Percentiles rank a stretch among this genome's conserved stretches.
Evolutionary conservation across 2,329 filamentous ascomycete genomes (phyloP).

Genomic region (Clonostachys rhizophaga): DNA sequence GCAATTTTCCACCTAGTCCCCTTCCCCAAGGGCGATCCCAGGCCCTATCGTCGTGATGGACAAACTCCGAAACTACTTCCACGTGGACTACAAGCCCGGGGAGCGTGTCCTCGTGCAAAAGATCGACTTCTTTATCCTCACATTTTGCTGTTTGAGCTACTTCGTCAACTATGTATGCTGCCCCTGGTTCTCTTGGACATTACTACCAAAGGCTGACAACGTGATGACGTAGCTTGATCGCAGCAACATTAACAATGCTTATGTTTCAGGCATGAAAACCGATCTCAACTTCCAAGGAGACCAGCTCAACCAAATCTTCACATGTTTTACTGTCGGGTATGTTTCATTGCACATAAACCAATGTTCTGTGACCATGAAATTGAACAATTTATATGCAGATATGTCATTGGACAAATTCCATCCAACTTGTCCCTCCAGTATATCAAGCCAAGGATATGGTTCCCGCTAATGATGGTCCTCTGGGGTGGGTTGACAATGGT

Average conservation of each 20-base stretch:
- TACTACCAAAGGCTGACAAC: background rate
- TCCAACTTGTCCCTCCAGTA: conserved; percentile 60
- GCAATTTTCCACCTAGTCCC: too few species aligned
- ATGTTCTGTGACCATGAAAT: background rate
- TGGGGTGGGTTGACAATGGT: conserved; percentile 51
- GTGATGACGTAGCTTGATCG: background rate
- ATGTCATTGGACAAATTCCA: conserved; percentile 54
- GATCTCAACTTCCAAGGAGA: conserved; percentile 40
- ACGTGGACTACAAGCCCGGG: conserved; percentile 23
- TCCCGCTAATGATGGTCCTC: conserved; percentile 57
- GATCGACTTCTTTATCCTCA: conserved; percentile 61
- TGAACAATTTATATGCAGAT: conserved; percentile 11
- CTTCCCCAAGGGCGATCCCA: too few species aligned
- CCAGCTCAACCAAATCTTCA: conserved; percentile 45
- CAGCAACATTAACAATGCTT: conserved; percentile 10
- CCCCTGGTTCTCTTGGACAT: conserved; percentile 1
- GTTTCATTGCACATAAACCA: conserved; percentile 25
- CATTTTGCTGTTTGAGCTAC: conserved; percentile 57
- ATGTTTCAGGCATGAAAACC: conserved; percentile 28
- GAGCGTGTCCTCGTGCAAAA: conserved; percentile 45
- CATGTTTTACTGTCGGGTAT: conserved; percentile 56
- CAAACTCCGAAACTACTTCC: conserved; percentile 17
- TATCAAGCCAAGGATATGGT: conserved; percentile 55
- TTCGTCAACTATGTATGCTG: conserved; percentile 45
- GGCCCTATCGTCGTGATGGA: too few species aligned